Percentiles rank a stretch among this genome's conserved stretches.
Conservation (phyloP, 2,329 filamentous ascomycete species). For the Cladosporium colombiae region DNA sequence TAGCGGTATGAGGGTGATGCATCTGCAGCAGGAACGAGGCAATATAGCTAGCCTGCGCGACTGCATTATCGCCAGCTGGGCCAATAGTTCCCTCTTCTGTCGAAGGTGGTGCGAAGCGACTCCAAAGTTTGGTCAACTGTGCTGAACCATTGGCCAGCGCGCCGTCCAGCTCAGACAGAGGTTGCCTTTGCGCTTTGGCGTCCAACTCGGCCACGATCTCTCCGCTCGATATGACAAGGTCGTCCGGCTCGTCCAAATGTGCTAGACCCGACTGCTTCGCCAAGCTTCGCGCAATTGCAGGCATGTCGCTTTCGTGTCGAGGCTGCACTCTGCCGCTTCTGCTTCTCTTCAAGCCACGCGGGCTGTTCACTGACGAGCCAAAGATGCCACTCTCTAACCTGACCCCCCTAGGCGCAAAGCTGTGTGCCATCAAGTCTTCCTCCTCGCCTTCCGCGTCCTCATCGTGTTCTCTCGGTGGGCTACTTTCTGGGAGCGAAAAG, state of each 20-base stretch:
- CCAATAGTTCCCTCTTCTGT: constrained; percentile 38
- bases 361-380: constrained; percentile 28
- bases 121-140: constrained; percentile 25
- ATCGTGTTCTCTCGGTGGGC: constrained; percentile 37
- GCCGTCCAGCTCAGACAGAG: constrained; percentile 34
- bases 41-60: constrained; percentile 77
- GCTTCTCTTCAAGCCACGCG: constrained; percentile 42
- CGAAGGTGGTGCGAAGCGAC: constrained; percentile 20
- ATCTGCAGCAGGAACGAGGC: constrained; percentile 75
- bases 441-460: constrained; percentile 37
- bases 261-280: constrained; percentile 59
- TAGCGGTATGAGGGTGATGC: constrained; percentile 63
- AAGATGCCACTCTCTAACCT: constrained; percentile 20
- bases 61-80: constrained; percentile 55
- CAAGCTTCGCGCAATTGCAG: constrained; percentile 70
- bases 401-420: constrained; percentile 20
- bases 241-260: constrained; percentile 66
- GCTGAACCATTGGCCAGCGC: constrained; percentile 32
- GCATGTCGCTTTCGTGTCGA: constrained; percentile 63
- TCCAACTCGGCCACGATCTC: constrained; percentile 56
- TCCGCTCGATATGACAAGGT: constrained; percentile 75
- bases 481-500: constrained; percentile 42
- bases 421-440: constrained; percentile 32
- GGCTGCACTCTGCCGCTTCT: constrained; percentile 41
- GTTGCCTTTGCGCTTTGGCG: constrained; percentile 36